Evolutionary conservation across 2,329 filamentous ascomycete species (phyloP).

Genomic region (Paecilomyces fulvus): DNA sequence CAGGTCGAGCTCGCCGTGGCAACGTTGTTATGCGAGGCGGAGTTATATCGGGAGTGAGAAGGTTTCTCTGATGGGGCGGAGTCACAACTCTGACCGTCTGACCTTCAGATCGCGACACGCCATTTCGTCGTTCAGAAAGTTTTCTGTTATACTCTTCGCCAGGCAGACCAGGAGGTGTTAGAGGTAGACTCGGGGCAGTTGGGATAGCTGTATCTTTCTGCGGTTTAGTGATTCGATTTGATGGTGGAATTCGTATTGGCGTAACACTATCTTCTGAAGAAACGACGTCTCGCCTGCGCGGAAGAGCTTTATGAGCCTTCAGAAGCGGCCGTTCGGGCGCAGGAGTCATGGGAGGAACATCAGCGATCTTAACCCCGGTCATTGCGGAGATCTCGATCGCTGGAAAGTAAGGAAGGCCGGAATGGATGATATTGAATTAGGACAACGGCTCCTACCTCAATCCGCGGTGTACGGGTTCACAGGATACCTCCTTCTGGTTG

Average conservation of each 20-base stretch:
- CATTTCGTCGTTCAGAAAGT: constrained; percentile 14
- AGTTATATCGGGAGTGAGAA: constrained; percentile 67
- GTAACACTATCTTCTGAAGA: constrained; percentile 8
- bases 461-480: background rate
- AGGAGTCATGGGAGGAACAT: constrained; percentile 18
- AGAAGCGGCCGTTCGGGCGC: constrained; percentile 22
- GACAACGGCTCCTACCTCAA: background rate
- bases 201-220: constrained; percentile 14
- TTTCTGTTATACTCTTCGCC: constrained; percentile 14
- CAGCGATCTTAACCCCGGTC: constrained; percentile 21
- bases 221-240: constrained; percentile 16
- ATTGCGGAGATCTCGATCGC: constrained; percentile 13
- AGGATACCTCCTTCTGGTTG: background rate
- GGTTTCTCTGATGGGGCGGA: constrained; percentile 57
- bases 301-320: constrained; percentile 35
- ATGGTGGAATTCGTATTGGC: constrained; percentile 15
- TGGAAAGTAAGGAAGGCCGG: background rate
- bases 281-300: constrained; percentile 23
- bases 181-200: constrained; percentile 23
- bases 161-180: constrained; percentile 29
- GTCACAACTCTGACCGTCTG: constrained; percentile 36
- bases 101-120: constrained; percentile 14
- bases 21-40: constrained; percentile 48
- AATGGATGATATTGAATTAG: background rate
- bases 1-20: constrained; percentile 29